Evolutionary conservation across 768 basidiomycete species (phyloP), one percentile per base, ranked within the genome.

Genomic region (Lentinula boryana): DNA sequence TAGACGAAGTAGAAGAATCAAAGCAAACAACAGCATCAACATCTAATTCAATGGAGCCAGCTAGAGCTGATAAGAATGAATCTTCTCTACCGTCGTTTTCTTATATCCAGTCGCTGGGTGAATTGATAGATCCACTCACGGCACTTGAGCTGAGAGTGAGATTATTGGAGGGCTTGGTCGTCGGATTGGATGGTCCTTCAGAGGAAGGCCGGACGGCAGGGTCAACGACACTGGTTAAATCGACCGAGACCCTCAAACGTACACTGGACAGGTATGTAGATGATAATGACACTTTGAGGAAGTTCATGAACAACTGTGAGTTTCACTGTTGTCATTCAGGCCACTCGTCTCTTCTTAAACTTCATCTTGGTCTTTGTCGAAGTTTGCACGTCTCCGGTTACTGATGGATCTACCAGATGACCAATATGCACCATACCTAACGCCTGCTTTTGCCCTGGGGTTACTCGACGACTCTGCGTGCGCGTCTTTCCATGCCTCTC

Each of bases 101-200:
- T 38, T 32, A 36, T 13, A 55, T 60, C 41, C 61, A 59, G n/a
- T 63, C 43, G 16, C 1, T 46, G 32, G 33, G 64, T 54, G 31
- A 56, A 36, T 68, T 75, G 23, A 85, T 93, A 49, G 83, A 88
- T 36, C 87, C 92, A 4, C 72, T 72, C 0, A 75, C 90, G 13
- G 87, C 92, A 2, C 74, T 94, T 10, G 87, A 93, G 65, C 75
- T 94, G 21, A 82, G 92, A 1, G 69, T 93, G 38, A 78, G 88
- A 60, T 91, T 89, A 89, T 76, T 94, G 1, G 92, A 93, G 69
- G 89, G 89, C 16, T 75, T 94, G 55, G 74, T 93, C 2, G 70
- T 85, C 43, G 92, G 91, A 43, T 79, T 86, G 21, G 81, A 80
- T 54, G 80, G 79, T 51, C 78, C 82, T 44, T 18, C 44, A 51